Conservation (phyloP, 495 filamentous ascomycete species). For the Beverwykella pulmonaria region DNA sequence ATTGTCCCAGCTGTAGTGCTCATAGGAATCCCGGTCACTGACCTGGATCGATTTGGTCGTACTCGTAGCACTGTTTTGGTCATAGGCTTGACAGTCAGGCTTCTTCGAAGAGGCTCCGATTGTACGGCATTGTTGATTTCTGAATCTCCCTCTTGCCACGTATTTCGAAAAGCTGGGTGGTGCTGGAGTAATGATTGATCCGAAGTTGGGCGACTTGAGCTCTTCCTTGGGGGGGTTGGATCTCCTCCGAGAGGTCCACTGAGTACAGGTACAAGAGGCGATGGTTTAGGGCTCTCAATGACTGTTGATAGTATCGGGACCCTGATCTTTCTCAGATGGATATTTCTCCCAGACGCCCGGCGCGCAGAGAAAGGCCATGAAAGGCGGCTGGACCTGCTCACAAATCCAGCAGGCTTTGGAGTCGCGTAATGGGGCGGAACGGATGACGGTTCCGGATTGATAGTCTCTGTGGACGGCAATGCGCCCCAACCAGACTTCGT, state of each 20-base stretch:
- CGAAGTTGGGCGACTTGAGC: slow-evolving; percentile 17
- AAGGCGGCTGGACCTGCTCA: slow-evolving; percentile 9
- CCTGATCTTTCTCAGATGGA: slow-evolving; percentile 22
- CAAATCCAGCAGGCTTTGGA: slow-evolving; percentile 15
- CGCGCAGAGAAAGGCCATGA: slow-evolving; percentile 35
- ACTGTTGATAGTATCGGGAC: slow-evolving; percentile 24
- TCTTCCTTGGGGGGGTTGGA: slow-evolving; percentile 3
- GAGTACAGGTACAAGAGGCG: slow-evolving; percentile 18
- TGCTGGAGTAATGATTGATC: slow-evolving; percentile 29
- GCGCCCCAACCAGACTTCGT: slow-evolving; percentile 31
- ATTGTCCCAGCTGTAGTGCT: not conserved
- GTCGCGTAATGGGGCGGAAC: slow-evolving; percentile 18
- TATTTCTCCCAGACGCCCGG: slow-evolving; percentile 19
- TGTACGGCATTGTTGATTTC: not conserved
- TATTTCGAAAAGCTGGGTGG: slow-evolving; percentile 31
- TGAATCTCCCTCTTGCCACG: not conserved
- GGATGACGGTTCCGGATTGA: slow-evolving; percentile 8
- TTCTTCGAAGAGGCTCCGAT: slow-evolving; percentile 9
- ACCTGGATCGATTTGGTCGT: slow-evolving; percentile 28
- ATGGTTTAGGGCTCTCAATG: slow-evolving; percentile 26
- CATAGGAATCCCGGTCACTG: slow-evolving; percentile 27
- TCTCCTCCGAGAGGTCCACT: slow-evolving; percentile 4
- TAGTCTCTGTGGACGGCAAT: slow-evolving; percentile 25
- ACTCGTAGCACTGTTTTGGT: slow-evolving; percentile 6
- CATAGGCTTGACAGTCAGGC: slow-evolving; percentile 17